A percentile compares a stretch with the other conserved stretches of the same genome.
phyloP scores from a whole-genome alignment of 2,329 filamentous ascomycete species.

The Erysiphe pulchra region DNA sequence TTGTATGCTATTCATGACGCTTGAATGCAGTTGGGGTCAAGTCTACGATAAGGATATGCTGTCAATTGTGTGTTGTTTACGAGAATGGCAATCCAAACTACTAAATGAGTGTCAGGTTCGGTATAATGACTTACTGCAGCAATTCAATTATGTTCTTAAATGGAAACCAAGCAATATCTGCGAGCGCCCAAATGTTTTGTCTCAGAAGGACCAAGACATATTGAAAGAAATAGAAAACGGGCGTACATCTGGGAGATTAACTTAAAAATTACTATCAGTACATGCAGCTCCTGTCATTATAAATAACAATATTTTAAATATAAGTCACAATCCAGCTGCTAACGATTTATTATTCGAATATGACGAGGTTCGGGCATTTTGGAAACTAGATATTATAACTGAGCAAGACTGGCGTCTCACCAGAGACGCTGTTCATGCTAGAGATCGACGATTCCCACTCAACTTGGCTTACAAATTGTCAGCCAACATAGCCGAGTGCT shows the following conservation, averaged over 20 bases:
- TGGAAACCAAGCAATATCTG: neutral
- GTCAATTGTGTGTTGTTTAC: too few species aligned
- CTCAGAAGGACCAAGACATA: too few species aligned
- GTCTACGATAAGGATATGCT: neutral
- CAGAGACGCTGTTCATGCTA: neutral
- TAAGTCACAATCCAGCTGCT: too few species aligned
- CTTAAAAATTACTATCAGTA: too few species aligned
- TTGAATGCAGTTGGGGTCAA: neutral
- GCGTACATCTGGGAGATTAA: too few species aligned
- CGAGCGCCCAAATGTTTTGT: too few species aligned
- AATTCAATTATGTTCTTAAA: neutral
- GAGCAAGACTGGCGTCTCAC: neutral
- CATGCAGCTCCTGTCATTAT: too few species aligned
- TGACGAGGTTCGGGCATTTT: neutral
- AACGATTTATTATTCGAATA: neutral
- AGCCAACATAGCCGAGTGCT: neutral
- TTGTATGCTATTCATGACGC: neutral
- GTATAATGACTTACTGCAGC: neutral
- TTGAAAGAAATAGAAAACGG: too few species aligned
- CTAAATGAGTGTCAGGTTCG: too few species aligned
- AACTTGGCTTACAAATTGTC: neutral
- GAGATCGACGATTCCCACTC: neutral
- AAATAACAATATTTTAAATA: too few species aligned
- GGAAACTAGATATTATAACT: neutral
- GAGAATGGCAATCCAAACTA: too few species aligned